Base-by-base conservation (phyloP, 2,329 filamentous ascomycete genomes). In the Fusarium algeriense region DNA sequence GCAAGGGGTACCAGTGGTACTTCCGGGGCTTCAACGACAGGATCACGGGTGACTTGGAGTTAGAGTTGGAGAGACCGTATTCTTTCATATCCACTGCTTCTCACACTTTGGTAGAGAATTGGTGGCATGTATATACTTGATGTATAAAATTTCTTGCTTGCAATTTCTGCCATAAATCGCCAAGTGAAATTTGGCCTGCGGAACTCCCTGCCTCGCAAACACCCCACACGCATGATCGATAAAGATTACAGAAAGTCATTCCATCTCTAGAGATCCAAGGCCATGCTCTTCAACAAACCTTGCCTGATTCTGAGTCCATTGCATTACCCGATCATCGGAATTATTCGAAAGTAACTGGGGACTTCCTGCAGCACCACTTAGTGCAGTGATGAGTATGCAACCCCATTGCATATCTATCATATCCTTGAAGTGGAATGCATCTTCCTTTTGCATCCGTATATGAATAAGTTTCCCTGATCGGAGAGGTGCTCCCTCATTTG, bases 21-120 rank as follows among this genome's bases (percentile, higher is more conserved):
- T 75, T 72, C 0, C 74, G 77, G 63, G 74, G 67, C 35, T 64
- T 17, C 73, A 50, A 72, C 20, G 15, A 28, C 23, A 44, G 28
- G 13, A 32, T 28, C 26, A 17, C n/a, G 9, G 43, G 19, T 43
- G 38, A 55, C 32, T 46, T 46, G 41, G 41, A 35, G 26, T 48
- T 35, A 28, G 41, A 30, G 23, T 35, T 41, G 35, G 23, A 52
- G 41, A 54, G 32, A 45, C 20, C 28, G 8, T 45, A 35, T 60
- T 52, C 26, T 75, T 77, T 52, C 26, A 75, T 77, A 69, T 60
- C 70, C 71, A 75, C 60, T 73, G 69, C 72, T 77, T 74, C 74
- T 38, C 20, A 28, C 26, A 4, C 20, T n/a, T 48, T 67, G 26
- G 34, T 20, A 17, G n/a, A n/a, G 28, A 41, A 45, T 19, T 19